phyloP scores from a whole-genome alignment of 306 rosid species.

The Phaseolus lunatus region DNA sequence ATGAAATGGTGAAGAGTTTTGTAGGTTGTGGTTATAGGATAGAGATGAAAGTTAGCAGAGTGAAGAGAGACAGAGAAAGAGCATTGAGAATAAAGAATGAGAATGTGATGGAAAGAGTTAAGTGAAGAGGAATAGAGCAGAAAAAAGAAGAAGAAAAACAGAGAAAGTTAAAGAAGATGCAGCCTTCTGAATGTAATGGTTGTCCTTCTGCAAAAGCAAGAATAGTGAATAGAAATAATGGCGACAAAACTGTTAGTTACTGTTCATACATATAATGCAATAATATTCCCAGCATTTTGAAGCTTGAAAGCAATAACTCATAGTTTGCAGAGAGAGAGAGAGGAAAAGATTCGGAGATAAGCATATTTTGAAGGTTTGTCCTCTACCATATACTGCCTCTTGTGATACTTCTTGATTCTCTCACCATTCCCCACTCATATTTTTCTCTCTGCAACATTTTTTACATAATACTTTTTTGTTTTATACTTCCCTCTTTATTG shows the following conservation, averaged over 20 bases:
- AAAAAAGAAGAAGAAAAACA: neutral
- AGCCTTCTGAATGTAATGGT: conserved; percentile 46
- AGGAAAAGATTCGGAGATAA: conserved; percentile 60
- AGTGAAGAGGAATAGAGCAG: neutral
- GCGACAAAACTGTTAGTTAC: conserved; percentile 47
- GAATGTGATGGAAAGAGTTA: neutral
- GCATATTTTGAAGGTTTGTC: conserved; percentile 57
- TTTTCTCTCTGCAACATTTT: too few relatives aligned
- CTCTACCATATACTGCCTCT: conserved; percentile 34
- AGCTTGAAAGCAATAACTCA: conserved; percentile 44
- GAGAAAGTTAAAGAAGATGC: conserved; percentile 32
- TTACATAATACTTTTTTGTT: too few relatives aligned
- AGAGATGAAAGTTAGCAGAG: neutral
- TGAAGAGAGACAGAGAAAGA: neutral
- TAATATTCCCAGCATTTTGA: conserved; percentile 40
- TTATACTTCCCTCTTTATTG: too few relatives aligned
- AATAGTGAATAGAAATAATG: conserved; percentile 25
- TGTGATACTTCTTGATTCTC: conserved; percentile 41
- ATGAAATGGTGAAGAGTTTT: neutral
- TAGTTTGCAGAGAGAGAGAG: conserved; percentile 39
- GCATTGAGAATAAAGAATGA: conserved; percentile 2
- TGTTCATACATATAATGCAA: conserved; percentile 47
- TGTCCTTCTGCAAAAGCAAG: conserved; percentile 50
- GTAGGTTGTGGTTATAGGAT: neutral
- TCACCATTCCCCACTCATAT: neutral